phyloP scores from a whole-genome alignment of 495 filamentous ascomycete species.

The Sporormia fimetaria region DNA sequence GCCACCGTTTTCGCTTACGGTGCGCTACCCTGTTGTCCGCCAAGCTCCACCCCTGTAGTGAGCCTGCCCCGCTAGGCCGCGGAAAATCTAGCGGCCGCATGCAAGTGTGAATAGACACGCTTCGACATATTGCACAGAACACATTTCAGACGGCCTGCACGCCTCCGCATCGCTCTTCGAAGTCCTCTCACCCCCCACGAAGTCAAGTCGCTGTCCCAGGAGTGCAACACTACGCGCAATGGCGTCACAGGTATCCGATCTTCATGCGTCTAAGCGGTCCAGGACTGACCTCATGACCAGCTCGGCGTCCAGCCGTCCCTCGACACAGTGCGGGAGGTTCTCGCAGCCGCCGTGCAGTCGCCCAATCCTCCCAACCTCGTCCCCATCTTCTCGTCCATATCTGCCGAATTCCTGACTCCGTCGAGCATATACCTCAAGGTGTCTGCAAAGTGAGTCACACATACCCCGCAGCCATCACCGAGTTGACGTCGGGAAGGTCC shows the following conservation, averaged over 20 bases:
- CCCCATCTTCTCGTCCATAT: slow-evolving; percentile 72
- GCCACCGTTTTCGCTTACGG: no score
- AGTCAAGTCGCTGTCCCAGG: not conserved
- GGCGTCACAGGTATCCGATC: slow-evolving; percentile 20
- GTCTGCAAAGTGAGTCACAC: slow-evolving; percentile 51
- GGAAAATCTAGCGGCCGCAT: no score
- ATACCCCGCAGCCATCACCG: not conserved
- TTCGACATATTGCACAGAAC: no score
- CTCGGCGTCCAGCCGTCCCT: slow-evolving; percentile 44
- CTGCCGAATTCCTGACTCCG: slow-evolving; percentile 85
- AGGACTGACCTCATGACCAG: slow-evolving; percentile 24
- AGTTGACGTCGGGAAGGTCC: slow-evolving; percentile 31
- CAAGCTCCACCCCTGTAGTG: no score
- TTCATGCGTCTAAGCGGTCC: not conserved
- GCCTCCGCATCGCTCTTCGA: not conserved
- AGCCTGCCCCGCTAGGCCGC: no score
- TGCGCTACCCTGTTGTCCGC: no score
- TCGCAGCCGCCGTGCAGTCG: slow-evolving; percentile 39
- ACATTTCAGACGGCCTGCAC: not conserved
- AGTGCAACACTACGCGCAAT: slow-evolving; percentile 2
- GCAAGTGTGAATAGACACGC: no score
- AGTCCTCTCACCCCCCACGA: not conserved
- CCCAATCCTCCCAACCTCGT: slow-evolving; percentile 66
- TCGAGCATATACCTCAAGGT: slow-evolving; percentile 86
- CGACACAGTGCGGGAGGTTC: slow-evolving; percentile 42